Evolutionary conservation across 2,329 filamentous ascomycete genomes (phyloP).

Genomic region (Xylariomycetidae sp.): DNA sequence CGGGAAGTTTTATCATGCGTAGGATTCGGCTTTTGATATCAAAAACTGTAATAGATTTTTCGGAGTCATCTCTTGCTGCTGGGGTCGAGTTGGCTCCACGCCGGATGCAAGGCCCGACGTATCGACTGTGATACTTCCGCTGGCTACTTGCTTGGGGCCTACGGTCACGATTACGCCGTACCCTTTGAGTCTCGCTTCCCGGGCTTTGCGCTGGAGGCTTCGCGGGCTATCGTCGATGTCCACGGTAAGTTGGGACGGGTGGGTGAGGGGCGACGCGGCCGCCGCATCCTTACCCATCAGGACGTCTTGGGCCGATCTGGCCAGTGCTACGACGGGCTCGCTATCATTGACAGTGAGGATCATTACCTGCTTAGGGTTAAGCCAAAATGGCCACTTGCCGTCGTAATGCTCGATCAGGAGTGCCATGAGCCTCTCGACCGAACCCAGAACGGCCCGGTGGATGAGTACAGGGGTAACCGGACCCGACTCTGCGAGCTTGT

Average conservation of each 20-base stretch:
- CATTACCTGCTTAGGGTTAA: constrained; percentile 73
- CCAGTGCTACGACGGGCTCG: constrained; percentile 47
- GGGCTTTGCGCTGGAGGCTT: constrained; percentile 63
- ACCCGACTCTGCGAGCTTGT: constrained; percentile 47
- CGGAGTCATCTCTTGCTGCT: constrained; percentile 38
- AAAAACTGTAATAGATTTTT: constrained; percentile 41
- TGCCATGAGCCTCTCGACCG: constrained; percentile 79
- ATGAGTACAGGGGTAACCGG: constrained; percentile 71
- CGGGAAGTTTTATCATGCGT: too few species aligned
- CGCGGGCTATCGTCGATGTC: constrained; percentile 64
- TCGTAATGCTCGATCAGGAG: constrained; percentile 79
- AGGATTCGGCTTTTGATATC: constrained; percentile 40
- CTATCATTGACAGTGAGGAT: constrained; percentile 68
- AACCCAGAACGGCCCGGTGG: constrained; percentile 80
- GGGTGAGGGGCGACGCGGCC: constrained; percentile 36
- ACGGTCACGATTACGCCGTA: constrained; percentile 73
- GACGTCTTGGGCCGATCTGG: constrained; percentile 41
- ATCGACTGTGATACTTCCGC: constrained; percentile 50
- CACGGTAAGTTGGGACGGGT: constrained; percentile 60
- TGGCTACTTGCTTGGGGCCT: constrained; percentile 60
- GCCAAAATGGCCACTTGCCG: constrained; percentile 82
- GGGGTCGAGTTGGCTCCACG: constrained; percentile 10
- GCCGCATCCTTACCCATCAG: constrained; percentile 42
- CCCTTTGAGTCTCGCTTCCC: constrained; percentile 64
- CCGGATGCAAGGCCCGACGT: constrained; percentile 28